Conservation (phyloP, 2,329 filamentous ascomycete genomes). For the Sporothrix dimorphospora region DNA sequence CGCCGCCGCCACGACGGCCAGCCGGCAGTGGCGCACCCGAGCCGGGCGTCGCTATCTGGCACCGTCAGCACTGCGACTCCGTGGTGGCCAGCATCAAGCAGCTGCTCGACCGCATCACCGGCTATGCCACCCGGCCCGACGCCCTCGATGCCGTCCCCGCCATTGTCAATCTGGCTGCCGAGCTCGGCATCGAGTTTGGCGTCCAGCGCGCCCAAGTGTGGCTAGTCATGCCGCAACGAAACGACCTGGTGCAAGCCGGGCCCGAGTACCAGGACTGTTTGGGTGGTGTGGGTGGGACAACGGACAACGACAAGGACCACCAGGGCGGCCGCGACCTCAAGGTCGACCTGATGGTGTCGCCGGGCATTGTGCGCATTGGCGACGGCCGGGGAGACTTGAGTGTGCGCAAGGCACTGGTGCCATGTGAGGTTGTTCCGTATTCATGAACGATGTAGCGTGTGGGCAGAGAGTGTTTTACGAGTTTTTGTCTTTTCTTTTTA, state of each 20-base stretch:
- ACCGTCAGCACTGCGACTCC: conserved; percentile 25
- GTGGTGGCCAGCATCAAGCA: conserved; percentile 1
- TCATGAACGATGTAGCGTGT: not conserved
- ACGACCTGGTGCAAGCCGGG: conserved; percentile 24
- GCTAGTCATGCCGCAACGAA: conserved; percentile 14
- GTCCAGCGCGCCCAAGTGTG: conserved; percentile 31
- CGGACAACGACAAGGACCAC: conserved; percentile 17
- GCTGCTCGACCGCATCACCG: conserved; percentile 29
- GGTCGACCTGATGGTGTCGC: conserved; percentile 31
- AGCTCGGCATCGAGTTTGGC: conserved; percentile 32
- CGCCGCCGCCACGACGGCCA: not conserved
- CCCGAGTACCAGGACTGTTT: conserved; percentile 31
- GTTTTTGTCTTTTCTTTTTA: not conserved
- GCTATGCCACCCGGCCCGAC: conserved; percentile 22
- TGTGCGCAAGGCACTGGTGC: conserved; percentile 26
- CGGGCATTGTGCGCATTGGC: conserved; percentile 30
- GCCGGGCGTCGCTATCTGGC: conserved; percentile 3
- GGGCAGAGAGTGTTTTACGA: too few species aligned
- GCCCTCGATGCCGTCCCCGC: conserved; percentile 17
- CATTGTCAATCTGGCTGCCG: conserved; percentile 28
- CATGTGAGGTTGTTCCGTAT: conserved; percentile 30
- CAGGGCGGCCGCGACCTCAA: not conserved
- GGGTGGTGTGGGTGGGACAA: conserved; percentile 4
- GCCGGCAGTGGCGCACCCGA: not conserved
- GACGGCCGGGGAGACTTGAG: conserved; percentile 30